Conservation (phyloP, 2,329 filamentous ascomycete genomes). For the Talaromyces sp. region DNA sequence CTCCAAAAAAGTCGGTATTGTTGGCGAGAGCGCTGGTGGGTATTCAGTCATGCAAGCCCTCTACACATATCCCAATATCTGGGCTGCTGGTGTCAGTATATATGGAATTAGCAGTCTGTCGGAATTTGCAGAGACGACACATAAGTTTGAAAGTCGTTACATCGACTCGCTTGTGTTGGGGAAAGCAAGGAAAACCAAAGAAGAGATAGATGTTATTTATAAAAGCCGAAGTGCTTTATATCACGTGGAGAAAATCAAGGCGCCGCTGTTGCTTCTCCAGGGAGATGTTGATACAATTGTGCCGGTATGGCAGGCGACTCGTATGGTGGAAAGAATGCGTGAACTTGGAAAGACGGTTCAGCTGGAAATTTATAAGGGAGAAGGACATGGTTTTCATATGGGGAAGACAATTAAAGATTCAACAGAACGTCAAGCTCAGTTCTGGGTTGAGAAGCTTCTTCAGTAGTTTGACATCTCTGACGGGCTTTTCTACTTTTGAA, state of each 20-base stretch:
- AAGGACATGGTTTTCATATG: constrained; percentile 8
- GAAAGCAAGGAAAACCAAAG: constrained; percentile 25
- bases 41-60: constrained; percentile 49
- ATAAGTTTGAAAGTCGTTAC: constrained; percentile 53
- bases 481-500: too few relatives aligned
- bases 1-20: constrained; percentile 40
- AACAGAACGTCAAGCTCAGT: not conserved
- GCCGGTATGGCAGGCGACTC: constrained; percentile 49
- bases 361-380: not conserved
- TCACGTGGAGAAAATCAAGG: constrained; percentile 43
- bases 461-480: not conserved
- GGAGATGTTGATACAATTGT: constrained; percentile 54
- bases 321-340: constrained; percentile 35
- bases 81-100: constrained; percentile 45
- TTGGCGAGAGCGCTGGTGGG: constrained; percentile 49
- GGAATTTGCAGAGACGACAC: constrained; percentile 43
- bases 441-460: constrained; percentile 2
- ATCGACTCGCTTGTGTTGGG: constrained; percentile 40
- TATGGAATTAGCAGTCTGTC: constrained; percentile 49
- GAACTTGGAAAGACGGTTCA: constrained; percentile 1
- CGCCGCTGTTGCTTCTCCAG: constrained; percentile 51
- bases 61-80: constrained; percentile 41
- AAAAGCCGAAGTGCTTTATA: constrained; percentile 45
- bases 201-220: constrained; percentile 39
- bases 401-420: not conserved